Evolutionary conservation across 257 asterid genomes (phyloP).

Genomic region (Solanum infundibuliforme): DNA sequence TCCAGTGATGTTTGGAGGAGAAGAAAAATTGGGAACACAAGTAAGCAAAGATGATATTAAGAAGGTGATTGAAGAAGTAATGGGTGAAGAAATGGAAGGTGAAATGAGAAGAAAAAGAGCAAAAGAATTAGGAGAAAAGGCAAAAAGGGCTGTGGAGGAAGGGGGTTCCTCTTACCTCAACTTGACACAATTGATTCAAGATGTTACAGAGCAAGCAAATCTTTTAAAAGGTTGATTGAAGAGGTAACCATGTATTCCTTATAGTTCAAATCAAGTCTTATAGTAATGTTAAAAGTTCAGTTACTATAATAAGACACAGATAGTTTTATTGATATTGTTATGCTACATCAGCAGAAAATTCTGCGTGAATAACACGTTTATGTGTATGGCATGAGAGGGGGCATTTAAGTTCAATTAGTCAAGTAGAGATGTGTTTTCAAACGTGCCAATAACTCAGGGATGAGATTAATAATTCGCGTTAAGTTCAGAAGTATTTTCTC

Average conservation of each 20-base stretch:
- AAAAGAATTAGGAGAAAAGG: constrained; percentile 16
- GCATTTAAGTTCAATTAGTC: too few species aligned
- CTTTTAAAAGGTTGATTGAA: not conserved
- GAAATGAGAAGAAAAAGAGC: constrained; percentile 27
- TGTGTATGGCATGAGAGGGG: too few species aligned
- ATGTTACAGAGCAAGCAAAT: not conserved
- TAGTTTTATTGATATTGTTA: too few species aligned
- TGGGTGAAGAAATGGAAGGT: constrained; percentile 23
- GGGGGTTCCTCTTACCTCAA: constrained; percentile 32
- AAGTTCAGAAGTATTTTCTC: too few species aligned
- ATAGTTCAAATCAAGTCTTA: too few species aligned
- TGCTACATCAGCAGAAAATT: too few species aligned
- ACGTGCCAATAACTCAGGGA: too few species aligned
- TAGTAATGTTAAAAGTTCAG: too few species aligned
- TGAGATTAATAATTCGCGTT: too few species aligned
- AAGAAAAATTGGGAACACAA: not conserved
- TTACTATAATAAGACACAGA: too few species aligned
- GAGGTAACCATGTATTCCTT: not conserved
- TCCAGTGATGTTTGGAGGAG: constrained; percentile 3
- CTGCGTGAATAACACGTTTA: too few species aligned
- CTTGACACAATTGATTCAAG: constrained; percentile 19
- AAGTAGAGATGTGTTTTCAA: too few species aligned
- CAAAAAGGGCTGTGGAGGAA: constrained; percentile 15
- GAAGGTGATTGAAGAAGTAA: constrained; percentile 7
- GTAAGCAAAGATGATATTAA: constrained; percentile 12